Base-by-base conservation (phyloP, 768 basidiomycete genomes). In the Pholiota conissans region DNA sequence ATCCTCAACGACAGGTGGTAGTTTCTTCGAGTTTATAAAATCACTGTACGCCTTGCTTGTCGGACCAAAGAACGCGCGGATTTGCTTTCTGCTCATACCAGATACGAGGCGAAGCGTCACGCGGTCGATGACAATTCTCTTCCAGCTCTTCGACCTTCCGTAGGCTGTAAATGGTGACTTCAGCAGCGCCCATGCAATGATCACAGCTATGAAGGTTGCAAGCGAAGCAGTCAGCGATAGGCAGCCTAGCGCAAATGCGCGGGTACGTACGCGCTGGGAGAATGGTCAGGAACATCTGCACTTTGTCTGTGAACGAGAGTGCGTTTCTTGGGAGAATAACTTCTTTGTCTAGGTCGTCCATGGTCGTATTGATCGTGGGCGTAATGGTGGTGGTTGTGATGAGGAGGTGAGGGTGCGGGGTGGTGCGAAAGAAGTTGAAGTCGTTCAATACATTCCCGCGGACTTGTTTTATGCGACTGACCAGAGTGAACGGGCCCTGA, bases 1-100 rank as follows among this genome's bases (percentile, higher is more conserved):
- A 8, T 63, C 67, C 16, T 73, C 70, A 11, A 70, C 54, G 4
- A 59, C 53, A 9, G 46, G 55, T 13, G 59, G 37, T 28, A 67
- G 39, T 29, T 66, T 57, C 29, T 54, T 55, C 26, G 52, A 42
- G 51, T 63, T 63, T 9, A 57, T 40, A 52, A 62, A 69, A 10
- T 49, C 26, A 26, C 60, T 9, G 56, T 70, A 71, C 11, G 48
- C 58, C 7, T 28, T 52, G 47, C 52, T 35, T 8, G 66, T 65
- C 14, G 67, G 60, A 1, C 65, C 64, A 26, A 65, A 62, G 16
- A 65, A 52, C 24, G 48, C 49, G 5, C 63, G 59, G 0, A 39
- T 45, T 37, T 62, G 63, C 32, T 54, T 57, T 32, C 61, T 58
- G 22, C 61, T 65, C 34, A 58, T 29, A 2, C 26, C 42, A 0